Base-by-base conservation (phyloP, 208 protist species). In the Trypanosoma melophagium region DNA sequence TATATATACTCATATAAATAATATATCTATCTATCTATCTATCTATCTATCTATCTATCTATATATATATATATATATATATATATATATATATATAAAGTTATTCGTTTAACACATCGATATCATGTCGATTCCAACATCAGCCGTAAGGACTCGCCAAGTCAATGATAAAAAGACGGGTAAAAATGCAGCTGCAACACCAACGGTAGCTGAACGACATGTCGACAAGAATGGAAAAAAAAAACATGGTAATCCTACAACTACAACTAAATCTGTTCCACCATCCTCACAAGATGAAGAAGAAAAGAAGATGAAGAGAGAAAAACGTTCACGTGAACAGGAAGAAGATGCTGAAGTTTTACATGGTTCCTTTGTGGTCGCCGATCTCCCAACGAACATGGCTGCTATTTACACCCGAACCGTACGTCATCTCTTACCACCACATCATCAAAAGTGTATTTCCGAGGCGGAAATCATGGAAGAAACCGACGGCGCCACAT, bases 401-500 rank as follows among this genome's bases (percentile, higher is more conserved):
- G 58, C 69, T 53, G 76, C 74, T 42, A 84, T 94, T 45, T 92
- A 94, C 80, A 76, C 72, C 44, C 81, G 81, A 71, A 74, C 71
- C 0, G 61, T 92, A 14, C 80, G 76, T n/a, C 77, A 71, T 54
- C 28, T 35, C 28, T 72, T 94, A 59, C 64, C 92, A 42, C 76
- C 85, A 38, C 40, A 60, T 9, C 21, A 62, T 17, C 28, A 65
- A 17, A 60, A 54, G 21, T 31, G 41, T 40, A 70, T 81, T 9
- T 68, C 69, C 7, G 65, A 86, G 38, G 76, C 81, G 0, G 60
- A 54, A 14, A 56, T 94, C n/a, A 62, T 92, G n/a, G 83, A 89
- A 64, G 84, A 94, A 69, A 67, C 80, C 4, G 86, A 84, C 66
- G 81, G 80, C 38, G 89, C 89, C 5, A 94, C 86, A 24, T 60